Conservation (phyloP, 352 stramenopile species). For the Phytophthora capsici region DNA sequence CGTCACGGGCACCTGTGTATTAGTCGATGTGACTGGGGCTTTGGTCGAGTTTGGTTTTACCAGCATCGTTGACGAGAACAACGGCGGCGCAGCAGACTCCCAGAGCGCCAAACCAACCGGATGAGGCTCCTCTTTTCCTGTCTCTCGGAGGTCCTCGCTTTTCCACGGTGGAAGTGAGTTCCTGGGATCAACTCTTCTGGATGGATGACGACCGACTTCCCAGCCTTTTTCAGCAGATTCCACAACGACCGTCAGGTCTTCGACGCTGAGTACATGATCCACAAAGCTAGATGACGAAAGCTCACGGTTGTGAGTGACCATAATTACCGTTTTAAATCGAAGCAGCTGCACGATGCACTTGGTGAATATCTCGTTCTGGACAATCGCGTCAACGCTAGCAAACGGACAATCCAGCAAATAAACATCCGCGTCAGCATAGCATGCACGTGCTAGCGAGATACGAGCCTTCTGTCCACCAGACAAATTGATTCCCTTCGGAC, state of each 20-base stretch:
- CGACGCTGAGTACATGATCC: constrained; percentile 45
- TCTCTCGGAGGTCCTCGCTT: constrained; percentile 4
- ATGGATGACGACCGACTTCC: constrained; percentile 28
- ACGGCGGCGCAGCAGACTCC: constrained; percentile 18
- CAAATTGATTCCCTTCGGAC: constrained; percentile 61
- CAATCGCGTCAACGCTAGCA: constrained; percentile 61
- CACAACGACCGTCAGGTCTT: constrained; percentile 39
- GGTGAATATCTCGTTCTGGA: constrained; percentile 64
- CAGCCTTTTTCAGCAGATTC: constrained; percentile 32
- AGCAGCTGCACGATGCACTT: constrained; percentile 62
- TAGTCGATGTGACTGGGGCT: neutral
- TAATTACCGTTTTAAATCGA: constrained; percentile 57
- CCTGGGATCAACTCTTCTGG: constrained; percentile 30
- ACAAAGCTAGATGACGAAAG: constrained; percentile 52
- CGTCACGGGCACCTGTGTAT: constrained; percentile 27
- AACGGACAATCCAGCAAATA: constrained; percentile 61
- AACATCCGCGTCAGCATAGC: constrained; percentile 62
- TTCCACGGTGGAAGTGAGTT: constrained; percentile 44
- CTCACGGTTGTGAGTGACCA: constrained; percentile 64
- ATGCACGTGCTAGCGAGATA: constrained; percentile 62
- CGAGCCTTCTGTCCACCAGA: constrained; percentile 63
- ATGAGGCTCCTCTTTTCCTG: neutral
- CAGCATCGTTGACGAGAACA: constrained; percentile 3
- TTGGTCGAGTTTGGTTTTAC: constrained; percentile 14
- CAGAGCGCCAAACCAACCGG: constrained; percentile 27